Evolutionary conservation across 1,284 basidiomycete genomes (phyloP).

Genomic region (Rhodotorula sp.): DNA sequence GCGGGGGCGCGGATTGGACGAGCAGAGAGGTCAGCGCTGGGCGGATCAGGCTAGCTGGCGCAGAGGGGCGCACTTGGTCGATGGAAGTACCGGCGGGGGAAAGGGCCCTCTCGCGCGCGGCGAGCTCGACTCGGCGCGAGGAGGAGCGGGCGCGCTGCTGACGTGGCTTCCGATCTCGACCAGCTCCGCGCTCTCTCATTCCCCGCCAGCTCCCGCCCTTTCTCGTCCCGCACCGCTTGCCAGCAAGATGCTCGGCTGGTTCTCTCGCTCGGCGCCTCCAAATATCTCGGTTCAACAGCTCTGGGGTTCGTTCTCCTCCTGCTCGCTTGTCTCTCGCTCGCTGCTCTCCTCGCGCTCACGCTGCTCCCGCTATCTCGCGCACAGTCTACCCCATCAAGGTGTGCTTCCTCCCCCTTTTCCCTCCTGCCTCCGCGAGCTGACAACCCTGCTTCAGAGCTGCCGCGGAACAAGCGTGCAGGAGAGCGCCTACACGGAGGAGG

Average conservation of each 20-base stretch:
- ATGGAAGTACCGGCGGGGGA: neutral
- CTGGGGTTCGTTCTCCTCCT: slow-evolving; percentile 13
- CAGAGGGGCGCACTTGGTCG: neutral
- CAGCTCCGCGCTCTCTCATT: neutral
- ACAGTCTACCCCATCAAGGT: slow-evolving; percentile 37
- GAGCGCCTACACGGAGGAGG: slow-evolving; percentile 17
- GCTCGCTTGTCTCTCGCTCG: neutral
- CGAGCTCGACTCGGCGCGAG: neutral
- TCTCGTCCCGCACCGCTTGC: neutral
- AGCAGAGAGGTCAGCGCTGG: neutral
- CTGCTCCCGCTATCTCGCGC: too few species aligned
- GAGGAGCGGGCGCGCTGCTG: neutral
- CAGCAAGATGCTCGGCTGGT: neutral
- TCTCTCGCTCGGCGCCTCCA: neutral
- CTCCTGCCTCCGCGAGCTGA: neutral
- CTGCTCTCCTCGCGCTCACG: too few species aligned
- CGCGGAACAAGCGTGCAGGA: slow-evolving; percentile 10
- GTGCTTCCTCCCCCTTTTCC: neutral
- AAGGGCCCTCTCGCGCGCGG: neutral
- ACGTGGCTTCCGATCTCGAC: too few species aligned
- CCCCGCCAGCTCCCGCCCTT: neutral
- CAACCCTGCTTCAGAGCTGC: slow-evolving; percentile 3
- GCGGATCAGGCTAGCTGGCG: neutral
- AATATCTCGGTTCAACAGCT: slow-evolving; percentile 14
- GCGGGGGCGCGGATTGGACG: neutral